Percentiles rank a stretch among this genome's conserved stretches.
Evolutionary conservation across 805 yeast species (phyloP).

Genomic region (Jamesozyma hellenica): DNA sequence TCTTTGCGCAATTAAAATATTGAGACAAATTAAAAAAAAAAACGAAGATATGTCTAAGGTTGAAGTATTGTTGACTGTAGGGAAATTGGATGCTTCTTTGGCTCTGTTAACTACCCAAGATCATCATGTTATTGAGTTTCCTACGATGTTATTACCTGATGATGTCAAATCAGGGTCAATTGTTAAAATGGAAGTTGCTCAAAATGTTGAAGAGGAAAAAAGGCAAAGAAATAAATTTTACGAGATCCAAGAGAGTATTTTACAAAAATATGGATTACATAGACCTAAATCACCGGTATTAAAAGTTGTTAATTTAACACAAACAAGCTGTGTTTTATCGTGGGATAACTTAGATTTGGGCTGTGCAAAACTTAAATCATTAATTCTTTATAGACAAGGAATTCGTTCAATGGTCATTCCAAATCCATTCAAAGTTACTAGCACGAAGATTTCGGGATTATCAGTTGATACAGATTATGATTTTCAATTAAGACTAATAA

Average conservation of each 20-base stretch:
- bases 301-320: conserved; percentile 69
- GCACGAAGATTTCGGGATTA: conserved; percentile 83
- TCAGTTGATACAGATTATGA: conserved; percentile 75
- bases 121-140: conserved; percentile 92
- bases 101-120: conserved; percentile 83
- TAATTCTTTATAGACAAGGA: conserved; percentile 59
- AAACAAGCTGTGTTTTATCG: conserved; percentile 86
- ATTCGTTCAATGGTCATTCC: conserved; percentile 71
- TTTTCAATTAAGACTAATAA: conserved; percentile 70
- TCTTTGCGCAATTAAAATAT: too few species aligned
- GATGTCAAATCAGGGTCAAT: conserved; percentile 89
- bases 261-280: conserved; percentile 58
- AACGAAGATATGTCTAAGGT: conserved; percentile 35
- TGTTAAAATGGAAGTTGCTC: conserved; percentile 73
- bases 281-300: conserved; percentile 66
- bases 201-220: conserved; percentile 57
- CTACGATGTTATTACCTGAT: conserved; percentile 85
- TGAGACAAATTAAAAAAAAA: too few species aligned
- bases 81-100: conserved; percentile 88
- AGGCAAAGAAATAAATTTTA: conserved; percentile 51
- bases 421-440: conserved; percentile 63
- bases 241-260: conserved; percentile 60
- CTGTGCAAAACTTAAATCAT: conserved; percentile 64
- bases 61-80: conserved; percentile 88
- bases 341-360: conserved; percentile 88